phyloP scores from a whole-genome alignment of 2,329 filamentous ascomycete genomes.

The Myriosclerotinia duriaeana region DNA sequence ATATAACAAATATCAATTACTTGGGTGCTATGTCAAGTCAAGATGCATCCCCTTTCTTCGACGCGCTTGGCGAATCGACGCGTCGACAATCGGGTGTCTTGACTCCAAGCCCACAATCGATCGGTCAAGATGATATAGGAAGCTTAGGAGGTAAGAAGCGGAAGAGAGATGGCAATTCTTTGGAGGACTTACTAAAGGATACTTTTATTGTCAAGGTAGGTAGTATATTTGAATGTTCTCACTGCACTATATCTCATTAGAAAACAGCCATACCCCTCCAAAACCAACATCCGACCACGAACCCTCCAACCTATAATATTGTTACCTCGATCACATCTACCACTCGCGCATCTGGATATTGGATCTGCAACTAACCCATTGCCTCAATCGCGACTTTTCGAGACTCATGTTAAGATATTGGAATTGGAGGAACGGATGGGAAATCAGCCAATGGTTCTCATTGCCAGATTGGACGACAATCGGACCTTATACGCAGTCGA shows the following conservation, averaged over 20 bases:
- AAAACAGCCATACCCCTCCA: slow-evolving; percentile 55
- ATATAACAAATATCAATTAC: slow-evolving; percentile 36
- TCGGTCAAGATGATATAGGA: slow-evolving; percentile 30
- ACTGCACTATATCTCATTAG: slow-evolving; percentile 24
- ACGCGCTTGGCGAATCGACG: slow-evolving; percentile 36
- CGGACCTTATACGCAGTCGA: slow-evolving; percentile 63
- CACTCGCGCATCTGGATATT: slow-evolving; percentile 62
- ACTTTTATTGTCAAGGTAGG: slow-evolving; percentile 41
- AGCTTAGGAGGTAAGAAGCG: slow-evolving; percentile 37
- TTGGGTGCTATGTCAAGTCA: slow-evolving; percentile 40
- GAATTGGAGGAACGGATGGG: slow-evolving; percentile 62
- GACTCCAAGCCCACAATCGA: slow-evolving; percentile 37
- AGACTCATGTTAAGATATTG: slow-evolving; percentile 61
- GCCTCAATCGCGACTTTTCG: slow-evolving; percentile 56
- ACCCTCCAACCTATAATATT: slow-evolving; percentile 61
- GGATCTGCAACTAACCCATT: slow-evolving; percentile 51
- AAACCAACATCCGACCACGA: slow-evolving; percentile 53
- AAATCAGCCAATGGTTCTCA: slow-evolving; percentile 54
- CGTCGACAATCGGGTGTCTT: slow-evolving; percentile 36
- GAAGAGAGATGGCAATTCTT: slow-evolving; percentile 39
- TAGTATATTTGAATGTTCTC: slow-evolving; percentile 14
- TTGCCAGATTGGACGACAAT: slow-evolving; percentile 59
- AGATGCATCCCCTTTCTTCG: slow-evolving; percentile 33
- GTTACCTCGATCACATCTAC: slow-evolving; percentile 58
- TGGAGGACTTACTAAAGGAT: slow-evolving; percentile 40